phyloP scores from a whole-genome alignment of 108 stramenopile genomes.

The Pseudonitzschia pungens region DNA sequence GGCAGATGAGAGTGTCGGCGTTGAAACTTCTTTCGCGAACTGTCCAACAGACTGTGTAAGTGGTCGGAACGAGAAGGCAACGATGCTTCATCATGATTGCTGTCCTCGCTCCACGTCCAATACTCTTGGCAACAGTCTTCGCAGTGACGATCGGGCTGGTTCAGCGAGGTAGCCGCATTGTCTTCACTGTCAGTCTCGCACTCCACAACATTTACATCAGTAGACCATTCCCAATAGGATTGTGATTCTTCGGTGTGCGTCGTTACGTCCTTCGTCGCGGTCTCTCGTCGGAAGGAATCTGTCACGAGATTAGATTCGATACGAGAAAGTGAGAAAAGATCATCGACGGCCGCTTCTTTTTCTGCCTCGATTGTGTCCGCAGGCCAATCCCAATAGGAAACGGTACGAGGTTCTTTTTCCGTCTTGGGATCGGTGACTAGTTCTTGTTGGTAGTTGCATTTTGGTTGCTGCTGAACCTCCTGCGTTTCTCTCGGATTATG shows the following conservation, averaged over 20 bases:
- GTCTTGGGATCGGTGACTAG: background rate
- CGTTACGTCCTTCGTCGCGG: background rate
- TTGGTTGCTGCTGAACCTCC: background rate
- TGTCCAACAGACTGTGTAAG: background rate
- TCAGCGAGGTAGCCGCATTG: background rate
- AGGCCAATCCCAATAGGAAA: background rate
- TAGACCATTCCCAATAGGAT: background rate
- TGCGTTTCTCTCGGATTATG: background rate
- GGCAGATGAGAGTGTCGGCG: background rate
- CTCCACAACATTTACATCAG: background rate
- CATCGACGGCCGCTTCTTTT: background rate
- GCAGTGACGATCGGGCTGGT: background rate
- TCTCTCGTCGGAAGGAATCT: background rate
- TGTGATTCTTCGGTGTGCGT: background rate
- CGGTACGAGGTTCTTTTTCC: background rate
- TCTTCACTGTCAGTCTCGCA: background rate
- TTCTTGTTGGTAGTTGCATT: background rate
- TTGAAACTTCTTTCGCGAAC: background rate
- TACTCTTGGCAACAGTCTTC: background rate
- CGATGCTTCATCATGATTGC: background rate
- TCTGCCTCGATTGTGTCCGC: background rate
- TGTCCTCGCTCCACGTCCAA: background rate
- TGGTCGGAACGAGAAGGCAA: background rate
- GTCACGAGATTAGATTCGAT: conserved; percentile 1
- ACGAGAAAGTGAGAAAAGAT: conserved; percentile 12